A percentile compares a stretch with the other conserved stretches of the same genome.
Evolutionary conservation across 768 basidiomycete genomes (phyloP).

Genomic region (Suillus lakei): DNA sequence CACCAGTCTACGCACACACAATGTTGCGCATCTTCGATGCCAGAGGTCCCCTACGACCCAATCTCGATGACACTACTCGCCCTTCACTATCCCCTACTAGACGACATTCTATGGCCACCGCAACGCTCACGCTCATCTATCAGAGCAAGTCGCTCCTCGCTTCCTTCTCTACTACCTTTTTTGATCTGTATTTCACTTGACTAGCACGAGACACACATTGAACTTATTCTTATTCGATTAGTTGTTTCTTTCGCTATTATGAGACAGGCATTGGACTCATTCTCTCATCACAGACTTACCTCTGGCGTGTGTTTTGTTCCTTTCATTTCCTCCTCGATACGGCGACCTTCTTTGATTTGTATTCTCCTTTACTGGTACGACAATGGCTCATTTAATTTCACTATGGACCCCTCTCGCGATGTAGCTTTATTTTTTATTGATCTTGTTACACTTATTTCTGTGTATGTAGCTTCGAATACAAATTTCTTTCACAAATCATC

Average conservation of each 20-base stretch:
- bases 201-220: too few relatives aligned
- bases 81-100: neutral
- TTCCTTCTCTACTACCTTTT: neutral
- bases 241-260: neutral
- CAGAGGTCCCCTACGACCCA: neutral
- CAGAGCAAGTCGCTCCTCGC: neutral
- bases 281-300: neutral
- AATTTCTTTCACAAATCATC: too few relatives aligned
- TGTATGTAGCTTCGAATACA: too few relatives aligned
- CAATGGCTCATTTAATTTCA: too few relatives aligned
- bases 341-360: too few relatives aligned
- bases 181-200: neutral
- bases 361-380: too few relatives aligned
- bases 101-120: neutral
- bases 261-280: too few relatives aligned
- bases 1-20: neutral
- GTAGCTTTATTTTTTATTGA: too few relatives aligned
- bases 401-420: too few relatives aligned
- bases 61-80: neutral
- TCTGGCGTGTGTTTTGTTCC: neutral
- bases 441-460: too few relatives aligned
- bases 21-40: neutral
- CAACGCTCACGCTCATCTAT: neutral
- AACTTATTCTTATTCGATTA: neutral
- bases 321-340: too few relatives aligned